Conservation (phyloP, 495 filamentous ascomycete genomes). For the Usnea hakonensis region DNA sequence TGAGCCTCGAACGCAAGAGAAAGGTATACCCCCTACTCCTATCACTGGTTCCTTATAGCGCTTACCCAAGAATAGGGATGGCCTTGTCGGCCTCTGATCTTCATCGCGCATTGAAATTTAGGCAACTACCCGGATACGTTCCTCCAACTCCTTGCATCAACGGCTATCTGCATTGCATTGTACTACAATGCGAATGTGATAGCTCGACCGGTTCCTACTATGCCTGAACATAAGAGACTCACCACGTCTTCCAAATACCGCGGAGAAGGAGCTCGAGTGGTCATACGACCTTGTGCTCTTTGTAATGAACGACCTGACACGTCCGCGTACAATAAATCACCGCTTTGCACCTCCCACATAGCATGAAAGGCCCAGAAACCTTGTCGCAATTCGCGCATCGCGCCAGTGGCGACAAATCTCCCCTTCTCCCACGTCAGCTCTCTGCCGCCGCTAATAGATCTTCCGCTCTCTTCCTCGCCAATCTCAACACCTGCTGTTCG, state of each 20-base stretch:
- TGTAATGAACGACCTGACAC: too few species aligned
- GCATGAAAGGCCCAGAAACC: slow-evolving; percentile 24
- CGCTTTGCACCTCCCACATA: slow-evolving; percentile 29
- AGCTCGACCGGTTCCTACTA: too few species aligned
- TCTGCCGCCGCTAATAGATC: slow-evolving; percentile 26
- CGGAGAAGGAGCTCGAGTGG: too few species aligned
- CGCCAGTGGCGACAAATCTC: slow-evolving; percentile 17
- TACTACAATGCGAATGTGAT: too few species aligned
- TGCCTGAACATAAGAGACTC: too few species aligned
- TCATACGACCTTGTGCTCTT: too few species aligned
- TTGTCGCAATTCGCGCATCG: slow-evolving; percentile 28
- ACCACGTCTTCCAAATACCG: too few species aligned
- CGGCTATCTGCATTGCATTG: too few species aligned
- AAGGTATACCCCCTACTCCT: background rate
- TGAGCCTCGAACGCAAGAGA: background rate
- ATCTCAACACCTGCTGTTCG: slow-evolving; percentile 31
- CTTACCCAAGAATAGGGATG: background rate
- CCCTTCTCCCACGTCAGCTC: slow-evolving; percentile 23
- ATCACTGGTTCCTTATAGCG: background rate
- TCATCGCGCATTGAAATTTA: background rate
- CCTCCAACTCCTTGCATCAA: too few species aligned
- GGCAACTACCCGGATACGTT: too few species aligned
- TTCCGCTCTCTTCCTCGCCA: slow-evolving; percentile 30
- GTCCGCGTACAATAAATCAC: slow-evolving; percentile 27
- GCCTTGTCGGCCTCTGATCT: background rate